Evolutionary conservation across 208 protist species (phyloP), one percentile per base, ranked within the genome.

Genomic region (Angomonas ambiguus): DNA sequence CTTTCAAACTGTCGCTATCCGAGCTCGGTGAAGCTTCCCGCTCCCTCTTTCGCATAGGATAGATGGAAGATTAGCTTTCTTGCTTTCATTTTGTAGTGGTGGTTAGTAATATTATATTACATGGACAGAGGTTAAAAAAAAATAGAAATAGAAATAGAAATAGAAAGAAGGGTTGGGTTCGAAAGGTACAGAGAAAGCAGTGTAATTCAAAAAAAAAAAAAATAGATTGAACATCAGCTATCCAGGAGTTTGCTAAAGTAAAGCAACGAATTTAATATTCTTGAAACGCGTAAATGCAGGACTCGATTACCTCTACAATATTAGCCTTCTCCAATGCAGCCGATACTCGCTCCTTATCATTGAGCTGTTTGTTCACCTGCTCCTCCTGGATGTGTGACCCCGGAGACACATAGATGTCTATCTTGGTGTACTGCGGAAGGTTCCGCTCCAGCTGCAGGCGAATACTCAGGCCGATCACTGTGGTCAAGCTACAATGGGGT

Each of bases 281-380:
- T 56, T 88, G 82, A 58, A 82, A 85, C 18, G 79, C 84, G 56
- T 92, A 84, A 25, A 97, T 72, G 66, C 92, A 97, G 10, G 80
- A 85, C 57, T 96, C 86, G 20, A 97, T 81, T 8, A 96, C 77
- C 27, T 75, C 72, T 25, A 98, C 65, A 33, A 99, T 62, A 65
- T 67, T 71, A 3, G 10, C 2, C 65, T 98, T 98, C 67, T 99
- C 98, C 59, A 99, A 83, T 32, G 98, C 98, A 2, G 98, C 98
- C 2, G 96, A 92, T 16, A 99, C 97, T 34, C 98, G 73, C 79
- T 99, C 98, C 81, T 99, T 99, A 74, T 99, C 98, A 65, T 97
- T 98, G 4, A 99, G 90, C 78, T 99, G 98, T 80, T 99, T 99
- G 74, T 99, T 99, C 42, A 99, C 96, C 67, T 92, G 85, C 73